Evolutionary conservation across 139 green algal genomes (phyloP).

Genomic region (Closterium sp.): DNA sequence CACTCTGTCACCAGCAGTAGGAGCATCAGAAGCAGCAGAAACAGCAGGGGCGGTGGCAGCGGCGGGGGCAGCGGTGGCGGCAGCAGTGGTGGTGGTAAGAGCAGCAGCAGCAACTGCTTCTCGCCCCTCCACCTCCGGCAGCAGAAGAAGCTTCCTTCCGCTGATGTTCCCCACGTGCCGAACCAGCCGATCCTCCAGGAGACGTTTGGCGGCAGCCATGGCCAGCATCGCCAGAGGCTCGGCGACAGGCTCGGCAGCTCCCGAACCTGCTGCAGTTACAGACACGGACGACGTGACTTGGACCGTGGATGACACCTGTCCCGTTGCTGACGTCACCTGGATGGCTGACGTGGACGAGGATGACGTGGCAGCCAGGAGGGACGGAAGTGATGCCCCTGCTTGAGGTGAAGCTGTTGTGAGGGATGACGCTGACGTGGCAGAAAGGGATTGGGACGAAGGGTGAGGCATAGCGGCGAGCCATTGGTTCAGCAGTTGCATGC

Average conservation of each 20-base stretch:
- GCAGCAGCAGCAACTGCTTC: background rate
- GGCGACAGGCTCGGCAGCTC: background rate
- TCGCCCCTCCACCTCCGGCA: background rate
- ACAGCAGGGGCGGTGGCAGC: background rate
- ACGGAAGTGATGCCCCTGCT: background rate
- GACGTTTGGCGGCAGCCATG: background rate
- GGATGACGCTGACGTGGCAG: background rate
- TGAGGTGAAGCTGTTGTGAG: too few species aligned
- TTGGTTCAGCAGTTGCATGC: background rate
- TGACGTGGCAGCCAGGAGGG: background rate
- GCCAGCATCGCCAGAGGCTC: background rate
- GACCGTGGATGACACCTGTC: background rate
- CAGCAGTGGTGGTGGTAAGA: background rate
- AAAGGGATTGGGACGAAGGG: background rate
- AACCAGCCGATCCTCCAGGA: background rate
- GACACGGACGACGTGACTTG: background rate
- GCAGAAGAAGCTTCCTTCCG: background rate
- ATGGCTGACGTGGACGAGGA: background rate
- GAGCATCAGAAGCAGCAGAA: background rate
- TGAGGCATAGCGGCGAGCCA: background rate
- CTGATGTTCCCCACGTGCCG: constrained; percentile 7
- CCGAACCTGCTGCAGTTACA: background rate
- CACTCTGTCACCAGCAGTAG: background rate
- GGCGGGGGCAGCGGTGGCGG: background rate
- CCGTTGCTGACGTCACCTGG: background rate